These are phyloP conservation scores for Phalaenopsis hybrid DNA, from an alignment of 116 monocot genomes.

Conservation along the genomic window DNA sequence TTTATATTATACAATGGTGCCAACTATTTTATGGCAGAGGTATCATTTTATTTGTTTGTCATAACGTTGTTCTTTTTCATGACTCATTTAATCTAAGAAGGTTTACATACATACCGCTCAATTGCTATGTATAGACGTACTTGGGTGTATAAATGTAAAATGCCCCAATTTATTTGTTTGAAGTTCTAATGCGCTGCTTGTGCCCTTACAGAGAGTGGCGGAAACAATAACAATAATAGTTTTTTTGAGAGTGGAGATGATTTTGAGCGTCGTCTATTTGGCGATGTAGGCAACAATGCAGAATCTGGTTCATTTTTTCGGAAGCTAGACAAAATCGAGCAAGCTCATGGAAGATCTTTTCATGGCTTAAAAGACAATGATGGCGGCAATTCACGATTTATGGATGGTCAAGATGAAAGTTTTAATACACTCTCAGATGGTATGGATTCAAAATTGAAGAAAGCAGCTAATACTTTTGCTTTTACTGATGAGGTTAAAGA, in stretches of 20 bases:
- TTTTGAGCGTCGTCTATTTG: conserved; percentile 15
- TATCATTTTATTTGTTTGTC: not conserved
- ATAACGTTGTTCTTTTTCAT: not conserved
- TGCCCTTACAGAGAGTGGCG: not conserved
- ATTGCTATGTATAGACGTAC: too few species aligned
- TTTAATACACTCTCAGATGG: conserved; percentile 19
- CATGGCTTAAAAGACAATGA: not conserved
- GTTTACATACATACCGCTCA: too few species aligned
- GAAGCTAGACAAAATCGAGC: conserved; percentile 15
- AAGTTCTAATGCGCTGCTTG: not conserved
- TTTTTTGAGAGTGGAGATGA: conserved; percentile 9
- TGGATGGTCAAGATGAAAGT: not conserved
- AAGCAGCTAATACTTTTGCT: conserved; percentile 7
- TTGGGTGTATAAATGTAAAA: too few species aligned
- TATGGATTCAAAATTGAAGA: conserved; percentile 19
- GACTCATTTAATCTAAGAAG: not conserved
- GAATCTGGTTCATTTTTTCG: conserved; percentile 4
- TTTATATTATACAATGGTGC: too few species aligned
- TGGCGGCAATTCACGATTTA: not conserved
- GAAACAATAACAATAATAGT: not conserved
- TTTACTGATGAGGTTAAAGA: conserved; percentile 7
- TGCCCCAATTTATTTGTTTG: not conserved
- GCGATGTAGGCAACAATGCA: not conserved
- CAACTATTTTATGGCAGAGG: too few species aligned
- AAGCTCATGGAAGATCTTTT: conserved; percentile 9